Evolutionary conservation across 2,329 filamentous ascomycete species (phyloP).

Genomic region (Sarocladiaceae sp.): DNA sequence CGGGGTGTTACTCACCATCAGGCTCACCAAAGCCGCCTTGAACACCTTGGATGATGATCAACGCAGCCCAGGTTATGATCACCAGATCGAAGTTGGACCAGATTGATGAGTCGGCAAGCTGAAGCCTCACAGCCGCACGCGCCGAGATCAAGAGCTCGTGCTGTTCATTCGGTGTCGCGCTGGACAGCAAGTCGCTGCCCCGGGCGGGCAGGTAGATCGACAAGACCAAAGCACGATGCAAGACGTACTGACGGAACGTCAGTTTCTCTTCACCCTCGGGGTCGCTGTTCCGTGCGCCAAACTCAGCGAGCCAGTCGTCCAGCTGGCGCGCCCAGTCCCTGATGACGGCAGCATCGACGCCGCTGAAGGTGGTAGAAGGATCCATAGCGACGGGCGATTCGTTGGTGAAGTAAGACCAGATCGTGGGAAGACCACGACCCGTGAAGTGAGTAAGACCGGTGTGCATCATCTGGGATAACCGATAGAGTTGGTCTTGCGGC

Average conservation of each 20-base stretch:
- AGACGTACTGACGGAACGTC: slow-evolving; percentile 33
- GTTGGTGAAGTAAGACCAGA: slow-evolving; percentile 34
- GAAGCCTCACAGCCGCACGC: slow-evolving; percentile 31
- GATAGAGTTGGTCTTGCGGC: slow-evolving; percentile 32
- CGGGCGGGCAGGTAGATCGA: slow-evolving; percentile 36
- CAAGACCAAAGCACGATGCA: slow-evolving; percentile 34
- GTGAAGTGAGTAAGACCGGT: slow-evolving; percentile 35
- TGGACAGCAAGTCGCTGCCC: slow-evolving; percentile 31
- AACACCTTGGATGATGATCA: slow-evolving; percentile 35
- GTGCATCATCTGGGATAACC: slow-evolving; percentile 38
- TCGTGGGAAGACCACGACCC: slow-evolving; percentile 33
- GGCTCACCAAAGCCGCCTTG: slow-evolving; percentile 32
- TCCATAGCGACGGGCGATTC: slow-evolving; percentile 13
- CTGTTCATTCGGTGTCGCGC: slow-evolving; percentile 30
- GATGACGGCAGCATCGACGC: slow-evolving; percentile 33
- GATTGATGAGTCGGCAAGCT: slow-evolving; percentile 32
- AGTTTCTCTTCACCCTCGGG: slow-evolving; percentile 27
- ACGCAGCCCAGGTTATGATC: slow-evolving; percentile 37
- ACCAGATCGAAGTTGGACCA: slow-evolving; percentile 39
- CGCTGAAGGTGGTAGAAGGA: slow-evolving; percentile 25
- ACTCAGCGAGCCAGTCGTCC: slow-evolving; percentile 35
- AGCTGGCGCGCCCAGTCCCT: slow-evolving; percentile 34
- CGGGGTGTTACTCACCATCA: slow-evolving; percentile 22
- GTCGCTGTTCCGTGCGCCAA: slow-evolving; percentile 23
- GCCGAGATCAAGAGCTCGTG: slow-evolving; percentile 35